Base-by-base conservation (phyloP, 2,329 filamentous ascomycete species). In the Colletotrichum shisoi region DNA sequence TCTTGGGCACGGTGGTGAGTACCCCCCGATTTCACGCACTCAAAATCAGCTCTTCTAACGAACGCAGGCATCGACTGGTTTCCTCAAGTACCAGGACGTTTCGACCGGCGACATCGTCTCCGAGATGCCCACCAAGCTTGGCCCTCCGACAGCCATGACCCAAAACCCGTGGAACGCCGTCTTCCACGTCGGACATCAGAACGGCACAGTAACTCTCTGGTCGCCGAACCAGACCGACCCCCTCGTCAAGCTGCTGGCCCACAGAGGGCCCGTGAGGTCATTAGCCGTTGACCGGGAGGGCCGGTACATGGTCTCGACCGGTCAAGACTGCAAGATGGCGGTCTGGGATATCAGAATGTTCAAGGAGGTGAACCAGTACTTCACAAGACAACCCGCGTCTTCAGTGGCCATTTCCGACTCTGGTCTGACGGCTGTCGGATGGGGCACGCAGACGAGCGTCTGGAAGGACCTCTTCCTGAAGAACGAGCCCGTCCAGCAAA, bases 311-410 rank as follows among this genome's bases (percentile, higher is more conserved):
- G 93, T 97, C 12, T 93, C 93, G 3, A 90, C 92, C 0, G 94
- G 94, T 1, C 93, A 96, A 76, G 94, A 97, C 76, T 84, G 89
- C 71, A 92, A 91, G 75, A 96, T 97, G 91, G 89, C 91, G n/a
- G 89, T 97, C 13, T 97, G 94, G 93, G 94, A 98, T 76, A 90
- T 98, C 70, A 88, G 94, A 49, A 96, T 93, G 86, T 95, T 96
- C 82, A 93, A 91, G 72, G 93, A 97, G 75, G 90, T 99, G 31
- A 92, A 95, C 80, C 92, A 85, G 72, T 98, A 98, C 80, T 92
- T 89, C 70, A 92, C 93, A 42, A 87, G 89, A 45, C 88, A 92
- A 65, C 95, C 95, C 0, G 94, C 91, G 5, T 89, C 92, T 1
- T 92, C 92, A 0, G 84, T 98, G 27, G 84, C 92, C 24, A 96